Evolutionary conservation across 192 early-diverging fungal species (phyloP), one percentile per base, ranked within the genome.

Genomic region (Glomus cerebriforme): DNA sequence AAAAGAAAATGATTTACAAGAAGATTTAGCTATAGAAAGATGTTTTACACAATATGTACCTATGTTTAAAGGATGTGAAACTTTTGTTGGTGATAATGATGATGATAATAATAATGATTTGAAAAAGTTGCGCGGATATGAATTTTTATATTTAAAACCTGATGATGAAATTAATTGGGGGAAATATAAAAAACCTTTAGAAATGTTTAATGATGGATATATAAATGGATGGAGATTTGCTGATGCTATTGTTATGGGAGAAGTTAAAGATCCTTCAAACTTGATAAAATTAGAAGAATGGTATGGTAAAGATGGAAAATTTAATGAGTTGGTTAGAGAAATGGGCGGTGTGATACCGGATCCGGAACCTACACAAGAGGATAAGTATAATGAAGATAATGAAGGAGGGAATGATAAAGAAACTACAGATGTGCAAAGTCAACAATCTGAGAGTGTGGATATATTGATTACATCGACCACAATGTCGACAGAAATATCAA

Each of bases 11-110:
- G 10, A 58, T 31, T 73, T 8, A 58, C 72, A 22, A n/a, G 54
- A 73, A 34, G 72, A 73, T 22, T 32, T 58, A 58, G 29, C 72
- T 54, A 29, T 73, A 31, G 54, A 59, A 32, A 73, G 72, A 58
- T 73, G 72, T 73, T 59, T 73, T 17, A 58, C 4, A 22, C 19
- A 58, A 58, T 32, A 73, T 34, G 72, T 54, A 9, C 72, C 72
- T 3, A 73, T 7, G 13, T 73, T 73, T 73, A 59, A 58, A 4
- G 72, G 72, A 31, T 73, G 72, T 59, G 47, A 73, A 37, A 27
- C 24, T 22, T 37, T 73, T 49, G 13, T 34, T 49, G 31, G n/a
- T 72, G 70, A 39, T 15, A 72, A 35, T 22, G 37, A 39, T 29
- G 7, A 49, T 71, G 39, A 71, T 35, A 5, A 35, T 35, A 39